phyloP scores from a whole-genome alignment of 441 rosid species.

The Erodium trifolium region DNA sequence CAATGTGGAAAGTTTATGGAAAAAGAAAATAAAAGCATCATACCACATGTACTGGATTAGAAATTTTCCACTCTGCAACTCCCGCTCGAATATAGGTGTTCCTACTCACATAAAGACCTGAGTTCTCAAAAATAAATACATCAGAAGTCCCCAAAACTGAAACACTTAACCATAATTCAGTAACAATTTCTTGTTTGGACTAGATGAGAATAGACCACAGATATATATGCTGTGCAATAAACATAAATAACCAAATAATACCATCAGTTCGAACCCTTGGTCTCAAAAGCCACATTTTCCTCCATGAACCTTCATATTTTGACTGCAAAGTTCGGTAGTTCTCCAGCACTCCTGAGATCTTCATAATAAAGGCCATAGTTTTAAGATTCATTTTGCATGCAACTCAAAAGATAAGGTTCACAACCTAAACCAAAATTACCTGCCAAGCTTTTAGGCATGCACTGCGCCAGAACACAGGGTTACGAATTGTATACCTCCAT shows the following conservation, averaged over 20 bases:
- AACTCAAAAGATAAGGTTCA: constrained; percentile 8
- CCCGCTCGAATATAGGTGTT: constrained; percentile 87
- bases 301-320: constrained; percentile 81
- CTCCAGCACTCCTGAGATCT: constrained; percentile 69
- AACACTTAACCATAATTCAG: too few relatives aligned
- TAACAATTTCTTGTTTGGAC: too few relatives aligned
- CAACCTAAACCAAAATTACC: constrained; percentile 25
- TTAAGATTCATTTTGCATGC: constrained; percentile 13
- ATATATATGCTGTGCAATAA: background rate
- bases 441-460: constrained; percentile 96
- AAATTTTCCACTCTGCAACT: constrained; percentile 75
- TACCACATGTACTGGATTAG: constrained; percentile 93
- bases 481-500: constrained; percentile 87
- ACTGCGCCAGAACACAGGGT: constrained; percentile 87
- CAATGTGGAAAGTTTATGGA: background rate
- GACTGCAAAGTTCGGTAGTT: constrained; percentile 76
- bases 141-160: too few relatives aligned
- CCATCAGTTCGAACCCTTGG: constrained; percentile 89
- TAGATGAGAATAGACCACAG: too few relatives aligned
- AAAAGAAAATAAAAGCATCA: constrained; percentile 11
- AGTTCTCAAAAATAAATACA: constrained; percentile 18
- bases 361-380: constrained; percentile 18
- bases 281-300: constrained; percentile 93
- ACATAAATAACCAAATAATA: constrained; percentile 14
- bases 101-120: constrained; percentile 91